Base-by-base conservation (phyloP, 345 rosid species). In the Kandelia obovata region DNA sequence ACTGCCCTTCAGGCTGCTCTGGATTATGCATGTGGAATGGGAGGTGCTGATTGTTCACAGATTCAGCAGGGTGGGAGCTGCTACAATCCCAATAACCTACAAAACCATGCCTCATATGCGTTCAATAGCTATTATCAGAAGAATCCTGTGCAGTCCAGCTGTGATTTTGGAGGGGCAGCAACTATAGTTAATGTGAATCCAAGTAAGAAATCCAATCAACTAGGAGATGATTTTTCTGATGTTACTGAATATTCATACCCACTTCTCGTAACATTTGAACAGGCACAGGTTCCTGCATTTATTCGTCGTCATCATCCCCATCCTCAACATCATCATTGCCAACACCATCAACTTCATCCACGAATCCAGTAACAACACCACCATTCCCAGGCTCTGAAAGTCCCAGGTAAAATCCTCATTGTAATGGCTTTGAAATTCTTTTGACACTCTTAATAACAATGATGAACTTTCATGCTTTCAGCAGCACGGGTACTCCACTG, bases 91-190 rank as follows among this genome's bases (percentile, higher is more conserved):
- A 79, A 61, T 60, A 71, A 82, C 58, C 77, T 92, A 58, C 96
- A 88, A 73, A 87, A 72, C 76, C 99, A 92, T 73, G 99, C 98
- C 7, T 96, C 99, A 0, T 86, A 49, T 76, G 99, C 98, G 17
- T 92, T 96, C 83, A 96, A 96, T 68, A 90, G 89, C 82, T 96
- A 96, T 77, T 96, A 92, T 61, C 97, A 90, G 78, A 90, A 84
- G 82, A 90, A 86, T 71, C 96, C 96, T 32, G 75, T 57, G 58
- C 83, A 97, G 5, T 75, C 91, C 43, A 90, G 99, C 78, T 92
- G 99, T 51, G 91, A 96, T 62, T 96, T 96, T 57, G 94, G 98
- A 37, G 98, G 98, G 46, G 64, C 84, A 2, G 99, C 97, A 1
- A 39, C 71, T 32, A 27, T 85, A 26, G 91, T 88, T 27, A 82